Conservation (phyloP, 192 early-diverging fungal genomes). For the Ambispora gerdemannii region DNA sequence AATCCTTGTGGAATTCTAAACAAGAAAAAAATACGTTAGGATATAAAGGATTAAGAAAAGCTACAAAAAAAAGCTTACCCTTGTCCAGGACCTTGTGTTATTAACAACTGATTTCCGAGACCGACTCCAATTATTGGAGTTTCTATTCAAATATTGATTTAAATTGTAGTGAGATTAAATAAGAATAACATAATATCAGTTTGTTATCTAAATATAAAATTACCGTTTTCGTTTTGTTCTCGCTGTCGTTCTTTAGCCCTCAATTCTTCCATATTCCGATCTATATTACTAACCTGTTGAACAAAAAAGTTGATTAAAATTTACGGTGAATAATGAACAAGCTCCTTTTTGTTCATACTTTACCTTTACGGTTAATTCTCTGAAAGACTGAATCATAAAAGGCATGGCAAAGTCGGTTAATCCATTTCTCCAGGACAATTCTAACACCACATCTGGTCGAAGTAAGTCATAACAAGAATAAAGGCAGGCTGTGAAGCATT, state of each 20-base stretch:
- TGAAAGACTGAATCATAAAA: constrained; percentile 88
- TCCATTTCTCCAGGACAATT: constrained; percentile 87
- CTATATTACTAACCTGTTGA: constrained; percentile 46
- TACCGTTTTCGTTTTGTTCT: constrained; percentile 33
- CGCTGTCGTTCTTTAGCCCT: constrained; percentile 54
- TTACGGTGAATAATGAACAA: not conserved
- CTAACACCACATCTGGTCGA: constrained; percentile 90
- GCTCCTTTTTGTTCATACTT: not conserved
- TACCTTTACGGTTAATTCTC: constrained; percentile 87
- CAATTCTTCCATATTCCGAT: constrained; percentile 55
- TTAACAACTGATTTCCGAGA: constrained; percentile 72
- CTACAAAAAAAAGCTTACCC: constrained; percentile 32
- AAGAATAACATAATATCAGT: not conserved
- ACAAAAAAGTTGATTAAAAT: constrained; percentile 1
- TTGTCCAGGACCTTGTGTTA: constrained; percentile 54
- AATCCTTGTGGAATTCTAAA: constrained; percentile 25
- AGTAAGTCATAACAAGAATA: constrained; percentile 95
- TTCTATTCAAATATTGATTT: constrained; percentile 32
- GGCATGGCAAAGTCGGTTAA: constrained; percentile 96
- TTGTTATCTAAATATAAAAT: constrained; percentile 21
- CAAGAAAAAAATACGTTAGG: constrained; percentile 4
- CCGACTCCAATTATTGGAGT: constrained; percentile 62
- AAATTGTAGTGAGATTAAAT: constrained; percentile 31
- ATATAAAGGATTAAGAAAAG: constrained; percentile 37
- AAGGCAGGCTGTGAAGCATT: constrained; percentile 91